Evolutionary conservation across 1,284 basidiomycete species (phyloP).

Genomic region (Inonotus hispidus): DNA sequence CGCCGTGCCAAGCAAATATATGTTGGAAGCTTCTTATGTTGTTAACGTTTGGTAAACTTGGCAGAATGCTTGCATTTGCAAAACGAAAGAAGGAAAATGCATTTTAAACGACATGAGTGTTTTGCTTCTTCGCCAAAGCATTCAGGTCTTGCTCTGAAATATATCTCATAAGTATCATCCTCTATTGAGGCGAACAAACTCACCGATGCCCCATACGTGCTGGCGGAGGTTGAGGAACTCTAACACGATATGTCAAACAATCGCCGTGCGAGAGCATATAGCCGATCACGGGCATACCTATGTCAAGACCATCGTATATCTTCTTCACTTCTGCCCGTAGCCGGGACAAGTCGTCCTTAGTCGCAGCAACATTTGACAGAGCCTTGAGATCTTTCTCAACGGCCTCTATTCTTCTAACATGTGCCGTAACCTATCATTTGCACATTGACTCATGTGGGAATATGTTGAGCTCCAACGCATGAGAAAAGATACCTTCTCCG

Average conservation of each 20-base stretch:
- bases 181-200: slow-evolving; percentile 31
- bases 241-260: slow-evolving; percentile 24
- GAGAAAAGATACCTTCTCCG: slow-evolving; percentile 58
- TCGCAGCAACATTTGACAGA: slow-evolving; percentile 56
- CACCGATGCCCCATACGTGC: slow-evolving; percentile 81
- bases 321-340: slow-evolving; percentile 81
- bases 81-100: not conserved
- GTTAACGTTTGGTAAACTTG: not conserved
- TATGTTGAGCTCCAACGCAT: not conserved
- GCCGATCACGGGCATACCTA: slow-evolving; percentile 43
- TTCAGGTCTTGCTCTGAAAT: slow-evolving; percentile 76
- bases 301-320: slow-evolving; percentile 73
- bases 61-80: not conserved
- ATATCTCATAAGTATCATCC: slow-evolving; percentile 17
- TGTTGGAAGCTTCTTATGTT: not conserved
- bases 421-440: slow-evolving; percentile 64
- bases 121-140: slow-evolving; percentile 61
- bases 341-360: slow-evolving; percentile 74
- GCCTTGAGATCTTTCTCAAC: slow-evolving; percentile 87
- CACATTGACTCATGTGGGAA: not conserved
- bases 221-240: slow-evolving; percentile 74
- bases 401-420: slow-evolving; percentile 79
- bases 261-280: not conserved
- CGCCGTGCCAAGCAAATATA: not conserved
- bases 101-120: slow-evolving; percentile 45